Base-by-base conservation (phyloP, 257 asterid species). In the Fraxinus pennsylvanica region DNA sequence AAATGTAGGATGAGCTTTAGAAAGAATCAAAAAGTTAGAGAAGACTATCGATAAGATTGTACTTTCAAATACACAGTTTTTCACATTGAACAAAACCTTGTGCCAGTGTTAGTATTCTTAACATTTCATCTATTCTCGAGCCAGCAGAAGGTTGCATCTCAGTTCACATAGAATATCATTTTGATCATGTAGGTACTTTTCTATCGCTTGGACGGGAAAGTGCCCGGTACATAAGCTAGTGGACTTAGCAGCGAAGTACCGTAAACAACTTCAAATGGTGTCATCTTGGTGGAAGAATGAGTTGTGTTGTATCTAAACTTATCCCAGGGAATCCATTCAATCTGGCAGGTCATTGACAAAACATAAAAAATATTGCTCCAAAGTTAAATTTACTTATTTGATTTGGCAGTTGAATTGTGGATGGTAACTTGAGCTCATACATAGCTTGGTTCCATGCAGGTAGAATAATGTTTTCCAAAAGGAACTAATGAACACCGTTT, bases 1-100 rank as follows among this genome's bases (percentile, higher is more conserved):
- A 17, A 10, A 74, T 30, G 12, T 2, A 57, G 52, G 2, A 70
- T 61, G 3, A 80, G 35, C 29, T 75, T 75, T 6, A 70, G 0
- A 0, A 32, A 54, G 4, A 9, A 1, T 0, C 74, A 19, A 10
- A 68, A 27, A 5, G 76, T 67, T 2, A 69, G 17, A 1, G 54
- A 75, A 2, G 15, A 35, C 39, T 80, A 68, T n/a, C 77, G 33
- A 45, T 80, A 75, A 0, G 83, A 67, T 35, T 74, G 76, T 1
- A 50, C 52, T 73, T 69, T 75, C 0, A 69, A 4, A 59, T 80
- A 75, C 77, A 35, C 9, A 38, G 14, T 80, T 67, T 12, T 72
- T 67, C 1, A 68, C 80, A 10, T 8, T 2, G 21, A 69, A 80
- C 0, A 22, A 35, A 1, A 9, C 63, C 45, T 75, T 66, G 0